A percentile compares a stretch with the other conserved stretches of the same genome.
phyloP scores from a whole-genome alignment of 2,329 filamentous ascomycete genomes.

The Lasiodiplodia theobromae region DNA sequence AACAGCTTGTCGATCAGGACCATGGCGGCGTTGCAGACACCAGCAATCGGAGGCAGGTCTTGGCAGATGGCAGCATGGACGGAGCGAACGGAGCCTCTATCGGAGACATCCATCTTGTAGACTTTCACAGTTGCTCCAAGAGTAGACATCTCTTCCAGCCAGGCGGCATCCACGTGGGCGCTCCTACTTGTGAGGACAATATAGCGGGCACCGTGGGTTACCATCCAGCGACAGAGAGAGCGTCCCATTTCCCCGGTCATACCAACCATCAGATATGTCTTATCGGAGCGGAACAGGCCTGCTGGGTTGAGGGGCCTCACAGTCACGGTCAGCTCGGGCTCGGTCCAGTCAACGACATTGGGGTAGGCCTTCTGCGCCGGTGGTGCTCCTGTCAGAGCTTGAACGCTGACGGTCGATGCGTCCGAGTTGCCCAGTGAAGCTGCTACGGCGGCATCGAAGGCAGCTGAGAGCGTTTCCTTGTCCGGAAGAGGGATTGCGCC shows the following conservation, averaged over 20 bases:
- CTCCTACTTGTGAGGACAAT: slow-evolving; percentile 49
- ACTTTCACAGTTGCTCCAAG: slow-evolving; percentile 24
- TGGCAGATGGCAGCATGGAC: slow-evolving; percentile 21
- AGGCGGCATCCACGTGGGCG: slow-evolving; percentile 43
- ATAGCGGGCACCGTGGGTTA: slow-evolving; percentile 35
- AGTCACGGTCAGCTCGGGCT: not conserved
- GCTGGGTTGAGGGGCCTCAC: not conserved
- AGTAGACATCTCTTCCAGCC: slow-evolving; percentile 35
- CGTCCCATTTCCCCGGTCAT: slow-evolving; percentile 35
- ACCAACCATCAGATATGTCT: slow-evolving; percentile 36
- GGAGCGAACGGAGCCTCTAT: not conserved
- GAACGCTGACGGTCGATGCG: no score
- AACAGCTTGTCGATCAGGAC: slow-evolving; percentile 34
- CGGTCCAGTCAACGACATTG: not conserved
- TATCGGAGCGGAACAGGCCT: slow-evolving; percentile 27
- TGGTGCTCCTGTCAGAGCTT: no score
- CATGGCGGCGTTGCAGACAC: slow-evolving; percentile 37
- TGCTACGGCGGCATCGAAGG: no score
- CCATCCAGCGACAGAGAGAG: slow-evolving; percentile 37
- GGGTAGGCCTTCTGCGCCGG: no score
- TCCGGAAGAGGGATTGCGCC: no score
- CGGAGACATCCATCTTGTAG: slow-evolving; percentile 29
- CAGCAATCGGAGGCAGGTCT: slow-evolving; percentile 32
- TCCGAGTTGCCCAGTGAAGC: no score
- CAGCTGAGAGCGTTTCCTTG: no score